Evolutionary conservation across 176 grass and related monocot species (phyloP).

Genomic region (Coix lacrymajobi): DNA sequence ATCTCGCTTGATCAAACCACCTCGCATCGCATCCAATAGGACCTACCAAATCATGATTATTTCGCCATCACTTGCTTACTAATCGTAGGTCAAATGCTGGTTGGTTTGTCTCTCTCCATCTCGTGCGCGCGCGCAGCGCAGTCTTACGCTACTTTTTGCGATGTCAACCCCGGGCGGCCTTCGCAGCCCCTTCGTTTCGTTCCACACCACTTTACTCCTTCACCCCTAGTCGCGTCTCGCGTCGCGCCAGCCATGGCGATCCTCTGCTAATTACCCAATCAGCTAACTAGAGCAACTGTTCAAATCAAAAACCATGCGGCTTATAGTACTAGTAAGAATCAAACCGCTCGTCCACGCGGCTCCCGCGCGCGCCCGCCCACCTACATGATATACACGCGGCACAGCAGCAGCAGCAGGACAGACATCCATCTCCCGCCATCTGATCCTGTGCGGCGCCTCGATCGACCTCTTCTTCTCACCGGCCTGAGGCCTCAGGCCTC

Average conservation of each 20-base stretch:
- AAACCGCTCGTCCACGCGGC: neutral
- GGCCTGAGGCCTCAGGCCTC: too few species aligned
- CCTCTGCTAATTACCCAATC: neutral
- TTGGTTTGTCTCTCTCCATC: neutral
- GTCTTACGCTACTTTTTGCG: neutral
- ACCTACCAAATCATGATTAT: neutral
- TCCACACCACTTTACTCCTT: neutral
- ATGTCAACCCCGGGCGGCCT: conserved; percentile 18
- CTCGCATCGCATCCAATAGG: neutral
- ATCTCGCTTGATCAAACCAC: too few species aligned
- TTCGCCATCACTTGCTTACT: neutral
- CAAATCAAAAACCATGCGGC: conserved; percentile 23
- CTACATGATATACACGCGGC: neutral
- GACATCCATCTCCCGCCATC: neutral
- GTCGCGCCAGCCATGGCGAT: neutral
- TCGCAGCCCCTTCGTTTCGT: conserved; percentile 23
- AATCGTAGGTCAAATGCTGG: neutral
- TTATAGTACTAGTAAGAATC: neutral
- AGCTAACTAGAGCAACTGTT: neutral
- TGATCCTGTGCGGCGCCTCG: neutral
- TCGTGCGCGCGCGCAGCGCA: neutral
- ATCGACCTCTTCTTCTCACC: neutral
- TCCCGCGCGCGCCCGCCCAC: neutral
- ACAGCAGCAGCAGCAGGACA: neutral
- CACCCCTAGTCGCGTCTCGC: neutral